phyloP scores from a whole-genome alignment of 139 green algal genomes.

The Volvox africanus region DNA sequence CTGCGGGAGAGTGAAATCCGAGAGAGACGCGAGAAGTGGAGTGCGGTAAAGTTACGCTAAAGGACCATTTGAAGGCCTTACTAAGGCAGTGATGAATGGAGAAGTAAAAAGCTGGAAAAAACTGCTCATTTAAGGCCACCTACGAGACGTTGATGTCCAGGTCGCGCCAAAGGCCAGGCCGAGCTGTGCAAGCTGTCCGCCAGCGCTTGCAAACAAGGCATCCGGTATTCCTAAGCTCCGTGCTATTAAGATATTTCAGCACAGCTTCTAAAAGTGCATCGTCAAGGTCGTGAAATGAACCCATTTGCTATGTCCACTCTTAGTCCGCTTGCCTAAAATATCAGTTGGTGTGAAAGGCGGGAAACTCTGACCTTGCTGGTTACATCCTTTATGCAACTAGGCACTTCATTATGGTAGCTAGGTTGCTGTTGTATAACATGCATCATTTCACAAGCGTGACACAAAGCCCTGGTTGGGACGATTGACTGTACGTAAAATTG shows the following conservation, averaged over 20 bases:
- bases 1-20: not conserved
- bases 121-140: not conserved
- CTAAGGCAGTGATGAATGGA: too few species aligned
- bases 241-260: not conserved
- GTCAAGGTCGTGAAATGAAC: slow-evolving; percentile 8
- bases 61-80: too few species aligned
- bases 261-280: slow-evolving; percentile 2
- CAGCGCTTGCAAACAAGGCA: slow-evolving; percentile 14
- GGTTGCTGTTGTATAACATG: not conserved
- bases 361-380: not conserved
- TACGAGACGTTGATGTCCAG: slow-evolving; percentile 15
- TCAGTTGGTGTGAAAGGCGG: not conserved
- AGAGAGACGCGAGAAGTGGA: too few species aligned
- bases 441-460: not conserved
- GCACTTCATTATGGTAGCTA: not conserved
- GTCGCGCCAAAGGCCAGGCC: not conserved
- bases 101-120: too few species aligned
- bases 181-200: not conserved
- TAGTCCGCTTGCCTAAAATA: not conserved
- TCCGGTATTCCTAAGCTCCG: not conserved
- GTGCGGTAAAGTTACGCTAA: too few species aligned
- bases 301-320: not conserved
- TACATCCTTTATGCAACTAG: not conserved
- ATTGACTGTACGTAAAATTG: not conserved
- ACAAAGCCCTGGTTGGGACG: not conserved